Percentiles rank a stretch among this genome's conserved stretches.
Conservation (phyloP, 345 rosid species). For the Euphorbia lathyris region DNA sequence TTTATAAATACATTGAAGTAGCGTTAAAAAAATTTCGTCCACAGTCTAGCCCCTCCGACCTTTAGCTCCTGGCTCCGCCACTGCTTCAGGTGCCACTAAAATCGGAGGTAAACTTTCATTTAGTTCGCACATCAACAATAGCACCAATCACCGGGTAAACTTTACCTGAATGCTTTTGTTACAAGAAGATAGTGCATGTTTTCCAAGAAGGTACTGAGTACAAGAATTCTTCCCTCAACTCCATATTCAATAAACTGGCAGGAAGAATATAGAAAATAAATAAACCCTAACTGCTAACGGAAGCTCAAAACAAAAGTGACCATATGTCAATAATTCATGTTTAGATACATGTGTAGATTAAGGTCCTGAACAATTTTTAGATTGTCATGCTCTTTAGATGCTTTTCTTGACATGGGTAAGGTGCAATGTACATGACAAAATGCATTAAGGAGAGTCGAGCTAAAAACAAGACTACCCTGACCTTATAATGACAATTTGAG, state of each 20-base stretch:
- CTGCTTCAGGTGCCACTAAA: no score
- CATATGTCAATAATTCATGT: not conserved
- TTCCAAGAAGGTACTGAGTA: conserved; percentile 63
- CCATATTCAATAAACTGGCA: conserved; percentile 66
- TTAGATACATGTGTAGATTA: not conserved
- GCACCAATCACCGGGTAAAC: no score
- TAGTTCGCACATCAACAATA: no score
- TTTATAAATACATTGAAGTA: no score
- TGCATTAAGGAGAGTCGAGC: not conserved
- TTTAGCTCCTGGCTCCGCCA: no score
- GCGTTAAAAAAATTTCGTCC: no score
- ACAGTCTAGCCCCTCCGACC: no score
- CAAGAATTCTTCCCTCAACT: conserved; percentile 48
- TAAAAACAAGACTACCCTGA: not conserved
- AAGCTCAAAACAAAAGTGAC: not conserved
- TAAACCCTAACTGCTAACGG: not conserved
- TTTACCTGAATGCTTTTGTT: no score
- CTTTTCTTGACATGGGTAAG: not conserved
- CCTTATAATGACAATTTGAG: not conserved
- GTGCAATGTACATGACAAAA: not conserved
- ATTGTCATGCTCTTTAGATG: not conserved
- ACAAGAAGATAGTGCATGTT: conserved; percentile 43
- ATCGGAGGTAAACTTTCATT: no score
- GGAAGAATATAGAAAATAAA: not conserved
- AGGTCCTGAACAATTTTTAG: not conserved